These are phyloP conservation scores for Fraxinus quadrangulata DNA, from an alignment of 257 asterid species.

Conservation along the genomic window DNA sequence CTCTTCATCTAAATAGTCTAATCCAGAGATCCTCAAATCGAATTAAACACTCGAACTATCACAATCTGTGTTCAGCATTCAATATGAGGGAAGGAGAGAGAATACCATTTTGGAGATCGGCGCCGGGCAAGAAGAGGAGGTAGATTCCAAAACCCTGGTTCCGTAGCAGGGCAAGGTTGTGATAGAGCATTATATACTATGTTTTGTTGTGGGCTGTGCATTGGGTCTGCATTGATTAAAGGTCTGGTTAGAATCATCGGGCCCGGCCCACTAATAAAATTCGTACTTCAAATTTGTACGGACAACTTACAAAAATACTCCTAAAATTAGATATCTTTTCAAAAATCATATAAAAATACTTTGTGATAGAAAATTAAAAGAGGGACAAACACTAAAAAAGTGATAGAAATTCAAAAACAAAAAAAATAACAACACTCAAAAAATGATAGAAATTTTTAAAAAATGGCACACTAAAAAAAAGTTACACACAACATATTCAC, in stretches of 20 bases:
- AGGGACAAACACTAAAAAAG: too few species aligned
- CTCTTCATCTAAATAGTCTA: background rate
- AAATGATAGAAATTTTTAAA: too few species aligned
- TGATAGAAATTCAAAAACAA: too few species aligned
- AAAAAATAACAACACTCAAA: too few species aligned
- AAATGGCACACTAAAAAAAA: too few species aligned
- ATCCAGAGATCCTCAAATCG: background rate
- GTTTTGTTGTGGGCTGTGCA: background rate
- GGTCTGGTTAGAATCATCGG: background rate
- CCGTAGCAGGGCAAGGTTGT: background rate
- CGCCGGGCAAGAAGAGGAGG: background rate
- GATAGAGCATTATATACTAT: background rate
- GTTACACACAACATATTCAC: too few species aligned
- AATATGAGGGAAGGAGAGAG: background rate
- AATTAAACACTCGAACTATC: background rate
- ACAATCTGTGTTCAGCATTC: background rate
- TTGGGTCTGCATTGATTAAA: background rate
- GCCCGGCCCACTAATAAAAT: background rate
- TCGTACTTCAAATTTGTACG: too few species aligned
- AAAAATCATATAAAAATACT: too few species aligned
- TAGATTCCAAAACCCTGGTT: background rate
- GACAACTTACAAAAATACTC: too few species aligned
- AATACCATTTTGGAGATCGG: background rate
- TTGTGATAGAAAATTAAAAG: too few species aligned
- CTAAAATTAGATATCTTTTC: too few species aligned